phyloP scores from a whole-genome alignment of 768 basidiomycete genomes.

The Suillus spraguei region DNA sequence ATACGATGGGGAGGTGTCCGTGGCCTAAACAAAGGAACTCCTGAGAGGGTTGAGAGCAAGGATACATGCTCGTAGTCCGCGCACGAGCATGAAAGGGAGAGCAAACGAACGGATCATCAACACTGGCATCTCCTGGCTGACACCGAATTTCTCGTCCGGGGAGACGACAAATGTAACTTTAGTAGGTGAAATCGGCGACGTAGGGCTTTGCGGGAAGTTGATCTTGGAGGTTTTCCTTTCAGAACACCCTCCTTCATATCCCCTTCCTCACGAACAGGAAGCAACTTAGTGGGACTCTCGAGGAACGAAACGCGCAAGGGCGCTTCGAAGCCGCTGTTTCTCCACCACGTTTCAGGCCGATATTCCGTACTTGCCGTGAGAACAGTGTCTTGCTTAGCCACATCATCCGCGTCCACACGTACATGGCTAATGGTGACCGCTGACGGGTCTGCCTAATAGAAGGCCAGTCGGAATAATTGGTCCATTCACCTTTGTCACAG shows the following conservation, averaged over 20 bases:
- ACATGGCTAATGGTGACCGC: slow-evolving; percentile 51
- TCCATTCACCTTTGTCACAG: slow-evolving; percentile 13
- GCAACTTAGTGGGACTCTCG: slow-evolving; percentile 24
- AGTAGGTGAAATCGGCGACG: background rate
- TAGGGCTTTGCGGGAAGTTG: slow-evolving; percentile 24
- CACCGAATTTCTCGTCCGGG: background rate
- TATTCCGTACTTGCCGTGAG: slow-evolving; percentile 19
- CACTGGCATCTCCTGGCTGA: slow-evolving; percentile 1
- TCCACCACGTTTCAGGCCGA: slow-evolving; percentile 17
- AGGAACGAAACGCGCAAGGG: slow-evolving; percentile 18
- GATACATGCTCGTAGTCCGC: slow-evolving; percentile 34
- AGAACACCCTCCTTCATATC: slow-evolving; percentile 37
- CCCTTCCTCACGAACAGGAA: slow-evolving; percentile 33
- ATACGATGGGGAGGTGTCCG: slow-evolving; percentile 29
- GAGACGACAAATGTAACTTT: slow-evolving; percentile 9
- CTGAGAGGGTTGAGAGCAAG: slow-evolving; percentile 15
- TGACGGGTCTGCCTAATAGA: slow-evolving; percentile 52
- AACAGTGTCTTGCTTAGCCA: slow-evolving; percentile 22
- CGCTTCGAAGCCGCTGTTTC: slow-evolving; percentile 21
- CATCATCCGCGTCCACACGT: slow-evolving; percentile 43
- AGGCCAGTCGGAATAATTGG: slow-evolving; percentile 37
- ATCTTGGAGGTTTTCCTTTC: slow-evolving; percentile 18
- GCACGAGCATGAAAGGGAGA: slow-evolving; percentile 24
- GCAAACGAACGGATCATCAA: slow-evolving; percentile 27
- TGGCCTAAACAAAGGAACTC: slow-evolving; percentile 26